Percentiles rank a stretch among this genome's conserved stretches.
phyloP scores from a whole-genome alignment of 305 asterid genomes.

The Rubia tinctorum region DNA sequence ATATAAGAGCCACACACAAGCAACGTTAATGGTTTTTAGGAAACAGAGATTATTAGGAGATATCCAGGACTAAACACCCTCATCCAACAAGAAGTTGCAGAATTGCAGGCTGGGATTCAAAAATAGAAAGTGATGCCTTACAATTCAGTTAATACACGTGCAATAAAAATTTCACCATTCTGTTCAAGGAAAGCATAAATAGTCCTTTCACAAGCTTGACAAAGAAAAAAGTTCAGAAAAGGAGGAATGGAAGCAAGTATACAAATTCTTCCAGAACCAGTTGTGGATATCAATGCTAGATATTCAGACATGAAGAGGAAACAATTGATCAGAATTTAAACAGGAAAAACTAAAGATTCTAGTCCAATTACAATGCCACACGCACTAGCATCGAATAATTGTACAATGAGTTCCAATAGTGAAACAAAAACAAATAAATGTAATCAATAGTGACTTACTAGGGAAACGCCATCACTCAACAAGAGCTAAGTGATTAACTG shows the following conservation, averaged over 20 bases:
- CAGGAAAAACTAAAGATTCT: background rate
- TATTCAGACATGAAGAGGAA: background rate
- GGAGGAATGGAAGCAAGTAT: background rate
- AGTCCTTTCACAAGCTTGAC: background rate
- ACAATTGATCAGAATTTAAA: background rate
- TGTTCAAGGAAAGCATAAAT: background rate
- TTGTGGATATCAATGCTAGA: background rate
- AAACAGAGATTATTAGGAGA: background rate
- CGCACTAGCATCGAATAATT: background rate
- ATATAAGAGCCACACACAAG: background rate
- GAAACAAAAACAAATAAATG: background rate
- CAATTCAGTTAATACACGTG: background rate
- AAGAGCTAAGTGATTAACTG: background rate
- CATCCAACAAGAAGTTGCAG: background rate
- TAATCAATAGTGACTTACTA: background rate
- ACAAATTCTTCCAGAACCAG: background rate
- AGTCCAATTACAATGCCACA: background rate
- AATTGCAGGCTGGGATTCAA: background rate
- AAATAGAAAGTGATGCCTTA: background rate
- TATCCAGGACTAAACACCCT: background rate
- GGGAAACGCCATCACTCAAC: background rate
- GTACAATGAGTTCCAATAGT: conserved; percentile 1
- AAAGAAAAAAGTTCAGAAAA: background rate
- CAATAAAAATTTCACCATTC: background rate
- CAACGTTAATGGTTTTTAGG: conserved; percentile 1